Percentiles rank a stretch among this genome's conserved stretches.
phyloP scores from a whole-genome alignment of 768 basidiomycete genomes.

The Lactarius indigo region DNA sequence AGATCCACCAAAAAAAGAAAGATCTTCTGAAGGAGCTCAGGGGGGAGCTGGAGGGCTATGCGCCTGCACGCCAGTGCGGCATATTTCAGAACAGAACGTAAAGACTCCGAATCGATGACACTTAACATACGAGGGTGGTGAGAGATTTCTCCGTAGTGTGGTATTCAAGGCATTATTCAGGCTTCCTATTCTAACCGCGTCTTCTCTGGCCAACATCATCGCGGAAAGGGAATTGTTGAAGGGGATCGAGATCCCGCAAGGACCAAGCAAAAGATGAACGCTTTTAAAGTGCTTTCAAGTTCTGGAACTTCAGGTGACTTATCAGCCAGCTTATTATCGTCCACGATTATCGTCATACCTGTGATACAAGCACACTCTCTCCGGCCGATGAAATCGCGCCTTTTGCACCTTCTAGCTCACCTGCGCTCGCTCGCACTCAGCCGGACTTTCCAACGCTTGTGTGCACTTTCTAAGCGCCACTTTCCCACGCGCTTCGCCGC shows the following conservation, averaged over 20 bases:
- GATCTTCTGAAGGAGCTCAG: background rate
- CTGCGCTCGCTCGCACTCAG: too few relatives aligned
- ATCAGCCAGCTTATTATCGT: too few relatives aligned
- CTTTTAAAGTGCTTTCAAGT: too few relatives aligned
- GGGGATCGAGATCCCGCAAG: background rate
- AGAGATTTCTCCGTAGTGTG: background rate
- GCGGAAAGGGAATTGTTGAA: background rate
- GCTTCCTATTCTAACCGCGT: background rate
- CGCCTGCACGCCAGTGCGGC: background rate
- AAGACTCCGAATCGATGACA: background rate
- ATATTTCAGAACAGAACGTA: background rate
- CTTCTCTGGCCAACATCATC: background rate
- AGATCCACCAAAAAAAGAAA: background rate
- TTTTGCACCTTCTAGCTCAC: too few relatives aligned
- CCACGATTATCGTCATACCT: too few relatives aligned
- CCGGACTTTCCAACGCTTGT: too few relatives aligned
- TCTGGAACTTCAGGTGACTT: too few relatives aligned
- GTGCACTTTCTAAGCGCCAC: too few relatives aligned
- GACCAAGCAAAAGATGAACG: background rate
- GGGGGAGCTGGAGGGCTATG: background rate
- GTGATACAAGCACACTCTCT: too few relatives aligned
- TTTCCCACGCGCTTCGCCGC: too few relatives aligned
- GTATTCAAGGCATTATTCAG: background rate
- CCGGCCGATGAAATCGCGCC: too few relatives aligned
- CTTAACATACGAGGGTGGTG: slow-evolving; percentile 1